Evolutionary conservation across 75 land plant species (phyloP).

Genomic region (Larix kaempferi): DNA sequence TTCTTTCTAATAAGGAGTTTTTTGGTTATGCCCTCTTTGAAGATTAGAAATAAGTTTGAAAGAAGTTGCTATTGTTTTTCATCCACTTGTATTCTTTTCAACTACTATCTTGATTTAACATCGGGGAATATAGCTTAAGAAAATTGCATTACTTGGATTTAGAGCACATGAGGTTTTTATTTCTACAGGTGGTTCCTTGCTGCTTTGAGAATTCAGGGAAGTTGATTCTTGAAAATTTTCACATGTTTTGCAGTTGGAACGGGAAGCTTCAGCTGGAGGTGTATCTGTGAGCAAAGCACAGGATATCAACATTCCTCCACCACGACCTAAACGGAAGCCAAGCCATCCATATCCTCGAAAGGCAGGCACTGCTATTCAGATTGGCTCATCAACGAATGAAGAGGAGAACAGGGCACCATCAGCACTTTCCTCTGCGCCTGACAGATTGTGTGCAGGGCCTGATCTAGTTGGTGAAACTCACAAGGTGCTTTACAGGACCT

Average conservation of each 20-base stretch:
- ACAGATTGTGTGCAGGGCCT: not conserved
- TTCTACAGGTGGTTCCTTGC: slow-evolving; percentile 9
- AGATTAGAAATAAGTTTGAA: not conserved
- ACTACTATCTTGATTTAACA: no score
- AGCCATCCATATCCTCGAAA: slow-evolving; percentile 96
- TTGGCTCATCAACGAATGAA: slow-evolving; percentile 14
- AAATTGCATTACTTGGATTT: not conserved
- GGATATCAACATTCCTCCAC: slow-evolving; percentile 95
- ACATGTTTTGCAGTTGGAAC: slow-evolving; percentile 60
- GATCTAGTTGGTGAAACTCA: not conserved
- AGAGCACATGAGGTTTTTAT: not conserved
- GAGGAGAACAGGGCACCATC: slow-evolving; percentile 26
- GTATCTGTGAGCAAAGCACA: slow-evolving; percentile 43
- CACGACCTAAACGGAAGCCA: slow-evolving; percentile 97
- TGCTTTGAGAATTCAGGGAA: slow-evolving; percentile 3
- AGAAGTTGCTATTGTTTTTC: not conserved
- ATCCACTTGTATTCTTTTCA: not conserved
- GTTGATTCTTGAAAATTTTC: not conserved
- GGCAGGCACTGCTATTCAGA: slow-evolving; percentile 22
- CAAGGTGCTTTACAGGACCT: not conserved
- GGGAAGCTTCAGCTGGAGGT: slow-evolving; percentile 67
- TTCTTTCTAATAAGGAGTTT: not conserved
- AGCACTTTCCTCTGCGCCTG: slow-evolving; percentile 30
- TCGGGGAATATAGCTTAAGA: not conserved
- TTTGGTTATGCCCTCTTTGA: not conserved